Evolutionary conservation across 768 basidiomycete species (phyloP).

Genomic region (Leccinum barrowsii): DNA sequence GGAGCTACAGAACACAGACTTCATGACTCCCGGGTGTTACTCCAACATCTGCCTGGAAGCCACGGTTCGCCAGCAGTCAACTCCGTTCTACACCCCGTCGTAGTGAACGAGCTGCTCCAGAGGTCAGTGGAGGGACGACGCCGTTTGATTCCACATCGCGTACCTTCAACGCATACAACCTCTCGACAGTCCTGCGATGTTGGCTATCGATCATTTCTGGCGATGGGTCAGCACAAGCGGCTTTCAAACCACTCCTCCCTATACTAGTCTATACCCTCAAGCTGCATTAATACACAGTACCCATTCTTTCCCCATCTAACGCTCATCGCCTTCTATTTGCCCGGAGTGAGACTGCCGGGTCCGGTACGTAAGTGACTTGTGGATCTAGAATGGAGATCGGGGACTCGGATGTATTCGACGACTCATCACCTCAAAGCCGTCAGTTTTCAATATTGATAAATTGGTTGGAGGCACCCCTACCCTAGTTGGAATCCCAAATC

Average conservation of each 20-base stretch:
- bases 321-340: too few relatives aligned
- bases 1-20: slow-evolving; percentile 81
- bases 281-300: too few relatives aligned
- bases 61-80: slow-evolving; percentile 87
- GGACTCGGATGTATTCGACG: too few relatives aligned
- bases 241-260: slow-evolving; percentile 40
- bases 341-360: too few relatives aligned
- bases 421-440: too few relatives aligned
- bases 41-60: slow-evolving; percentile 91
- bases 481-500: too few relatives aligned
- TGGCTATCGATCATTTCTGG: slow-evolving; percentile 94
- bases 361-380: too few relatives aligned
- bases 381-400: too few relatives aligned
- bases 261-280: too few relatives aligned
- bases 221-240: slow-evolving; percentile 88
- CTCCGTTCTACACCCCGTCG: slow-evolving; percentile 86
- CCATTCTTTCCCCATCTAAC: too few relatives aligned
- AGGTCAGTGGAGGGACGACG: slow-evolving; percentile 89
- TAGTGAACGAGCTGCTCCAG: slow-evolving; percentile 85
- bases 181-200: slow-evolving; percentile 59
- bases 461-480: too few relatives aligned
- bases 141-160: slow-evolving; percentile 92
- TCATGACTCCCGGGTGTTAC: slow-evolving; percentile 81
- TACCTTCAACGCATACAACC: slow-evolving; percentile 86
- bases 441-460: too few relatives aligned